Evolutionary conservation across 805 yeast species (phyloP).

Genomic region (Candida wancherniae): DNA sequence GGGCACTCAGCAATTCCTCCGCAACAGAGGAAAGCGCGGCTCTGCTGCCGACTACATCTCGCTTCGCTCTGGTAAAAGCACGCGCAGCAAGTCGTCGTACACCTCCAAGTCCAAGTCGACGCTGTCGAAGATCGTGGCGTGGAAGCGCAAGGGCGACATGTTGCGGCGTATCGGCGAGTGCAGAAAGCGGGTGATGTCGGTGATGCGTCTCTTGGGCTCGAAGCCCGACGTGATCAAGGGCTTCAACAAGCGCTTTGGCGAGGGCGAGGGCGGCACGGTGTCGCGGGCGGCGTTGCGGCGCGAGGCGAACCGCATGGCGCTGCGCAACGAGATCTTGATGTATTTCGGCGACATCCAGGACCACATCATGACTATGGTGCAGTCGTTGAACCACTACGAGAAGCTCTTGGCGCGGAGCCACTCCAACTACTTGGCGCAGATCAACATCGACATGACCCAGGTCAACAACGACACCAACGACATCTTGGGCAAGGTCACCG

Average conservation of each 20-base stretch:
- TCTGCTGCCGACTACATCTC: constrained; percentile 12
- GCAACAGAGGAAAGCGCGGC: constrained; percentile 12
- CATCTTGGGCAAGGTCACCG: constrained; percentile 87
- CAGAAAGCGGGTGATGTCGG: constrained; percentile 89
- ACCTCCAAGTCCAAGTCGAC: constrained; percentile 34
- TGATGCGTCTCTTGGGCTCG: constrained; percentile 75
- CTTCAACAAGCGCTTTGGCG: constrained; percentile 85
- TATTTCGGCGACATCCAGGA: constrained; percentile 97
- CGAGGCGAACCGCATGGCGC: constrained; percentile 41
- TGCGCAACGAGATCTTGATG: constrained; percentile 74
- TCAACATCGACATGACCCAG: constrained; percentile 95
- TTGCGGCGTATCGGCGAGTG: constrained; percentile 92
- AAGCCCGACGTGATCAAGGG: constrained; percentile 98
- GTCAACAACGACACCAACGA: constrained; percentile 97
- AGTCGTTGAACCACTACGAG: constrained; percentile 89
- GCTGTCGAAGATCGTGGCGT: constrained; percentile 48
- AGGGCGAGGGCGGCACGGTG: constrained; percentile 30
- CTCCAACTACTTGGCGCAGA: constrained; percentile 92
- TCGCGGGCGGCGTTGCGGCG: constrained; percentile 4
- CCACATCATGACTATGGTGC: constrained; percentile 96
- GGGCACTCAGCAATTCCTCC: constrained; percentile 4
- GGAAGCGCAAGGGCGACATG: constrained; percentile 95
- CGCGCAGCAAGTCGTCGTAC: constrained; percentile 2
- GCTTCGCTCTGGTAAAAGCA: constrained; percentile 8
- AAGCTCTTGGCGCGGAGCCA: constrained; percentile 92